Percentiles rank a stretch among this genome's conserved stretches.
phyloP scores from a whole-genome alignment of 2,329 filamentous ascomycete genomes.

The Venturia aucupariae region DNA sequence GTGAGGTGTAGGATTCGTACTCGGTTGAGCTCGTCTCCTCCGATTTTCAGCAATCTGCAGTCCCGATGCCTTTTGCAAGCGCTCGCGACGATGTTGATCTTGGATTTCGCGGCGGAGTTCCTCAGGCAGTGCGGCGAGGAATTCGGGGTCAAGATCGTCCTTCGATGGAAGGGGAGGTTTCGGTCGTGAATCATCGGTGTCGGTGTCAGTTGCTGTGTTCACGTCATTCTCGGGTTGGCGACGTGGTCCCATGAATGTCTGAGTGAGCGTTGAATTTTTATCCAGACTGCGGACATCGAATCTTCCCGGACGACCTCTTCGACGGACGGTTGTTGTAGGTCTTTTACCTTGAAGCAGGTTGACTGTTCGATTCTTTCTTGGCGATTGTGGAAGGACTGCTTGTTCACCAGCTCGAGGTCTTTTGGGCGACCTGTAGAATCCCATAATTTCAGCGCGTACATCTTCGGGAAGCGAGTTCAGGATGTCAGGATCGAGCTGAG shows the following conservation, averaged over 20 bases:
- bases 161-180: slow-evolving; percentile 17
- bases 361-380: slow-evolving; percentile 42
- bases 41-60: slow-evolving; percentile 23
- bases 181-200: slow-evolving; percentile 23
- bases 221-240: not conserved
- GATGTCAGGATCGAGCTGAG: slow-evolving; percentile 77
- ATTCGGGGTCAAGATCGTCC: slow-evolving; percentile 41
- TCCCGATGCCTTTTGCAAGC: slow-evolving; percentile 41
- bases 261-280: slow-evolving; percentile 50
- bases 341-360: slow-evolving; percentile 40
- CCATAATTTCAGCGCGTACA: slow-evolving; percentile 73
- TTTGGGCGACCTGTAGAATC: slow-evolving; percentile 47
- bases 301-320: slow-evolving; percentile 42
- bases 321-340: slow-evolving; percentile 42
- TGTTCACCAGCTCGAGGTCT: slow-evolving; percentile 29
- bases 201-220: slow-evolving; percentile 19
- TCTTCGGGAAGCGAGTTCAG: slow-evolving; percentile 77
- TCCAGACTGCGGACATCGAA: slow-evolving; percentile 31
- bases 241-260: slow-evolving; percentile 52
- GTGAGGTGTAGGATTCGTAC: not conserved
- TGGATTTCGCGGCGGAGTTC: slow-evolving; percentile 72
- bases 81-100: slow-evolving; percentile 57
- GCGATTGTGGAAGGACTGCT: slow-evolving; percentile 33
- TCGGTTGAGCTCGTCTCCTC: not conserved
- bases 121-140: slow-evolving; percentile 73